phyloP scores from a whole-genome alignment of 177 flowering plant species.

The Telopea speciosissima region DNA sequence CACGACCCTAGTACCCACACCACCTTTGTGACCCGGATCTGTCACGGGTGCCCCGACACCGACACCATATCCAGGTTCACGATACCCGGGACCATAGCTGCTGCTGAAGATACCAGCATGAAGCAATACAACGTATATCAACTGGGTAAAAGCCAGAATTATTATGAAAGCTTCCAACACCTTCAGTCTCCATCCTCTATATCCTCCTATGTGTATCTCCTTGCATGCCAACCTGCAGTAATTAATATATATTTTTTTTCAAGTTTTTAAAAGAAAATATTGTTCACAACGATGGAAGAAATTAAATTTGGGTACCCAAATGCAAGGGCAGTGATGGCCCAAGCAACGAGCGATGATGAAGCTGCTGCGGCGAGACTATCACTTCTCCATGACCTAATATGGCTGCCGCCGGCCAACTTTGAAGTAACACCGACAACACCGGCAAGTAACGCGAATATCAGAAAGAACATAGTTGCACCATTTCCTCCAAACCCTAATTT shows the following conservation, averaged over 20 bases:
- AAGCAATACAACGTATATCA: slow-evolving; percentile 48
- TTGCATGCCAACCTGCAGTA: slow-evolving; percentile 76
- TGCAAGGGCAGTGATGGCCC: slow-evolving; percentile 87
- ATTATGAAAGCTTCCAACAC: slow-evolving; percentile 68
- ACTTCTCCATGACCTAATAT: slow-evolving; percentile 74
- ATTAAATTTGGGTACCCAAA: slow-evolving; percentile 44
- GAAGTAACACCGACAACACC: slow-evolving; percentile 64
- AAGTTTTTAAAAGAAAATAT: too few relatives aligned
- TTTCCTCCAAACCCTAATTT: slow-evolving; percentile 72
- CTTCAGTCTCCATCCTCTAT: slow-evolving; percentile 86
- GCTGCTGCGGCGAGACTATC: slow-evolving; percentile 84
- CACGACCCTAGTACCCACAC: neutral
- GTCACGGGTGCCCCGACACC: slow-evolving; percentile 21
- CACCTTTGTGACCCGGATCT: slow-evolving; percentile 19
- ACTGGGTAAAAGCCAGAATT: slow-evolving; percentile 55
- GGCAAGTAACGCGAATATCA: slow-evolving; percentile 63
- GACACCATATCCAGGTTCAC: slow-evolving; percentile 53
- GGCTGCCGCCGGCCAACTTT: slow-evolving; percentile 65
- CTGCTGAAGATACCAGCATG: slow-evolving; percentile 67
- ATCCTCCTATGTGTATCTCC: slow-evolving; percentile 63
- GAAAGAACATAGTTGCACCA: slow-evolving; percentile 68
- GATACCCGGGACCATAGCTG: slow-evolving; percentile 76
- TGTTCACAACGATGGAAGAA: too few relatives aligned
- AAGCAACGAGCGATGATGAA: slow-evolving; percentile 57
- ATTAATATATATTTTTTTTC: too few relatives aligned